Base-by-base conservation (phyloP, 2,329 filamentous ascomycete genomes). In the Drechslerella stenobrocha region DNA sequence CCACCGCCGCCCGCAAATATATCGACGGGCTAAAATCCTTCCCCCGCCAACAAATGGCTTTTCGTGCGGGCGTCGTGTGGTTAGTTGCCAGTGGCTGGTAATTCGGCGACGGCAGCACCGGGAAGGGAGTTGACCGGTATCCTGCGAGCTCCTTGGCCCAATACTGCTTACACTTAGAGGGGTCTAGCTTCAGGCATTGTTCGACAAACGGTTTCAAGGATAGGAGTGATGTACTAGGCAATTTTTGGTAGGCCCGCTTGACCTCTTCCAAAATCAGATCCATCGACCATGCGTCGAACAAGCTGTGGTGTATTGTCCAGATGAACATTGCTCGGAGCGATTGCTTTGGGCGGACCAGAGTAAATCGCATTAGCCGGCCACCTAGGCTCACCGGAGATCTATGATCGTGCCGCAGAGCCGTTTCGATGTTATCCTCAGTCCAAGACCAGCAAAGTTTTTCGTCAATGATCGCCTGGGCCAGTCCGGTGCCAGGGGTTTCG, bases 1-100 rank as follows among this genome's bases (percentile, higher is more conserved):
- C 15, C 76, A 15, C 0, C 73, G 74, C 74, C 74, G 76, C 1
- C 75, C 74, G 0, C 28, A 30, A 11, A 30, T 30, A 30, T 5
- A 11, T 30, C 5, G 28, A 5, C 11, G 28, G 28, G 28, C 5
- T 30, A 11, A 30, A 30, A 30, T 30, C 28, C 28, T 11, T 30
- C 5, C 28, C 28, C 28, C 5, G 28, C 28, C 28, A 30, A 30
- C 5, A 5, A 11, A 30, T 30, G 28, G 28, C 11, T 11, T 11
- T 30, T 30, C 28, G 28, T 5, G 11, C 11, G 5, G 28, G 28
- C 5, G 11, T 30, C 11, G 28, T 30, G 11, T 30, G 28, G 5
- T 11, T 5, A 30, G 28, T 30, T 5, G 28, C 5, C 28, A 30
- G 11, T 30, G 28, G 28, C 28, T 11, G 28, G 11, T 30, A 11